Conservation (phyloP, 345 rosid genomes). For the Salix viminalis region DNA sequence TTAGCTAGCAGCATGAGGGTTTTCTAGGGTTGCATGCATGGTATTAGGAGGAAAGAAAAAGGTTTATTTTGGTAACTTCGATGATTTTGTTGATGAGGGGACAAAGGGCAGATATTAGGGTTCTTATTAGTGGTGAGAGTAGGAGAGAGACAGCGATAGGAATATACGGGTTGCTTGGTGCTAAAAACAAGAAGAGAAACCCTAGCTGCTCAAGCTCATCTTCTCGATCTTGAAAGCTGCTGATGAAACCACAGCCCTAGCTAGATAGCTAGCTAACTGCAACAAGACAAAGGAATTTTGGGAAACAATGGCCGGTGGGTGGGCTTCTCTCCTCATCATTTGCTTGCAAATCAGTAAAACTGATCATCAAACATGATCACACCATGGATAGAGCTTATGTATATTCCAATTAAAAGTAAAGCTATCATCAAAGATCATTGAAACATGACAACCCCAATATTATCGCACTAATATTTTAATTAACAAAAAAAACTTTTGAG, state of each 20-base stretch:
- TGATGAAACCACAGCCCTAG: neutral
- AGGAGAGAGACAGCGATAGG: constrained; percentile 34
- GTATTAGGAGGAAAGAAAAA: constrained; percentile 27
- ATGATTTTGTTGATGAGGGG: constrained; percentile 70
- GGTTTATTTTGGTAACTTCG: constrained; percentile 36
- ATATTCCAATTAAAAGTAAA: neutral
- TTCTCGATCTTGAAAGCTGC: constrained; percentile 3
- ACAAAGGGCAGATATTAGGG: constrained; percentile 59
- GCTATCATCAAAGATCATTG: neutral
- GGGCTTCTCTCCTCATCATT: neutral
- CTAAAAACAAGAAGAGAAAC: constrained; percentile 33
- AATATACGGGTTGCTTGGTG: constrained; percentile 25
- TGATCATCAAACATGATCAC: no score
- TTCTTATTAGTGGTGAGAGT: constrained; percentile 27
- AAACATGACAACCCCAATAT: neutral
- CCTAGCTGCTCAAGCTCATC: neutral
- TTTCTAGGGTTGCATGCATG: constrained; percentile 16
- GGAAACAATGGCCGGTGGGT: constrained; percentile 16
- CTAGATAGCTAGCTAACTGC: neutral
- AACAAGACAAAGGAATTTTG: constrained; percentile 34
- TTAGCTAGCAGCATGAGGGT: constrained; percentile 6
- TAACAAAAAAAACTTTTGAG: neutral
- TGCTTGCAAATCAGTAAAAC: neutral
- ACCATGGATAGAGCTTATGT: neutral
- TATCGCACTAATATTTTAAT: neutral